Evolutionary conservation across 2,329 filamentous ascomycete genomes (phyloP).

Genomic region (Basipetospora chlamydospora): DNA sequence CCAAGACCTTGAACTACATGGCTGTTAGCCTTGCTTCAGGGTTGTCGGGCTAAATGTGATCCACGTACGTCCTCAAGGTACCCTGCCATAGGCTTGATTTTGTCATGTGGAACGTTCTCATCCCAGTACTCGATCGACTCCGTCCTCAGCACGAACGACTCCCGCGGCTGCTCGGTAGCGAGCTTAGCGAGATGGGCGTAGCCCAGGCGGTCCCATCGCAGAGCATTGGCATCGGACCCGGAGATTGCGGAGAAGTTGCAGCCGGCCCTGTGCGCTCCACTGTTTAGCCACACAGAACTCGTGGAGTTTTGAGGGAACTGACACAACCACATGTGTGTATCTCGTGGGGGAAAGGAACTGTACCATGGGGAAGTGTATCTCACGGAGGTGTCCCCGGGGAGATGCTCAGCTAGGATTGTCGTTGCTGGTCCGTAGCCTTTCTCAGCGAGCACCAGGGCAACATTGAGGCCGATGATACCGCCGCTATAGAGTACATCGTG

Average conservation of each 20-base stretch:
- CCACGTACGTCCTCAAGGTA: slow-evolving; percentile 25
- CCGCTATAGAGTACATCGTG: slow-evolving; percentile 10
- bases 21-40: too few relatives aligned
- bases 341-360: neutral
- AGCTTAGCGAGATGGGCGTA: slow-evolving; percentile 22
- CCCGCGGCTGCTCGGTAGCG: slow-evolving; percentile 15
- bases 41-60: too few relatives aligned
- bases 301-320: too few relatives aligned
- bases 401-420: slow-evolving; percentile 24
- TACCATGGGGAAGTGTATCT: slow-evolving; percentile 28
- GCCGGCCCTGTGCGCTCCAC: slow-evolving; percentile 19
- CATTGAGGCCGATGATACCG: slow-evolving; percentile 24
- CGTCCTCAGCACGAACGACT: slow-evolving; percentile 21
- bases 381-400: slow-evolving; percentile 23
- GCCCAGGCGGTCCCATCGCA: slow-evolving; percentile 25
- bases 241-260: slow-evolving; percentile 30
- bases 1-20: slow-evolving; percentile 17
- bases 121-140: slow-evolving; percentile 26
- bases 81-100: slow-evolving; percentile 23
- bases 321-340: too few relatives aligned
- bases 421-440: slow-evolving; percentile 18
- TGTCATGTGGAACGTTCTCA: slow-evolving; percentile 20
- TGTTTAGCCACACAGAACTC: neutral
- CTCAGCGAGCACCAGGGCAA: slow-evolving; percentile 20
- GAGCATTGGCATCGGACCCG: slow-evolving; percentile 22